Base-by-base conservation (phyloP, 805 yeast species). In the Candida wancherniae region DNA sequence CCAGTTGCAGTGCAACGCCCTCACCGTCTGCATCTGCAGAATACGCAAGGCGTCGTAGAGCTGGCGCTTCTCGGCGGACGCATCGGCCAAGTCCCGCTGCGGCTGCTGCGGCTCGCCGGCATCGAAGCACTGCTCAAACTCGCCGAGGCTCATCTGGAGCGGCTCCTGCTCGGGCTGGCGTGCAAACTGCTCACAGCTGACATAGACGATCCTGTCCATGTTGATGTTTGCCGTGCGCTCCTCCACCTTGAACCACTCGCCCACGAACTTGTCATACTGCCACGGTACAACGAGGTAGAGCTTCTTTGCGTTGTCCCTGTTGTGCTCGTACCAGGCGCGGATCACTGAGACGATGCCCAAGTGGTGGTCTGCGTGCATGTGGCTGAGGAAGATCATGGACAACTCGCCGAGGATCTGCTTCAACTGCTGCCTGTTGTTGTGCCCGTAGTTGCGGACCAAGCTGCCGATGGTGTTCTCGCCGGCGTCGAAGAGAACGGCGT, bases 331-430 rank as follows among this genome's bases (percentile, higher is more conserved):
- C 94, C 97, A 88, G 41, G 75, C 76, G 22, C 67, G 64, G 16
- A 92, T 64, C 3, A 92, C 55, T 4, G 85, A 71, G 6, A 82
- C 60, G 4, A 84, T 66, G 0, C 99, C 99, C 24, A 92, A 61
- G 55, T 90, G 97, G 54, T 92, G 99, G 53, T 92, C 99, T 0
- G 97, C 98, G 57, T 92, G 99, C 46, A 90, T 64, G 63, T 92
- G 99, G 45, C 94, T 82, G 32, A 92, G 61, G 48, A 75, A 84
- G 13, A 90, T 62, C 32, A 84, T 36, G 19, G 71, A 61, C 35
- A 88, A 57, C 46, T 88, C 94, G 23, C 58, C 42, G 40, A 88
- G 66, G 2, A 82, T 56, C 14, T 51, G 48, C 16, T 37, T 34
- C 16, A 54, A 42, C 20, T 63, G 63, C 2, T 48, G 46, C 2